Base-by-base conservation (phyloP, 352 stramenopile species). In the Globisporangium abappressorium region DNA sequence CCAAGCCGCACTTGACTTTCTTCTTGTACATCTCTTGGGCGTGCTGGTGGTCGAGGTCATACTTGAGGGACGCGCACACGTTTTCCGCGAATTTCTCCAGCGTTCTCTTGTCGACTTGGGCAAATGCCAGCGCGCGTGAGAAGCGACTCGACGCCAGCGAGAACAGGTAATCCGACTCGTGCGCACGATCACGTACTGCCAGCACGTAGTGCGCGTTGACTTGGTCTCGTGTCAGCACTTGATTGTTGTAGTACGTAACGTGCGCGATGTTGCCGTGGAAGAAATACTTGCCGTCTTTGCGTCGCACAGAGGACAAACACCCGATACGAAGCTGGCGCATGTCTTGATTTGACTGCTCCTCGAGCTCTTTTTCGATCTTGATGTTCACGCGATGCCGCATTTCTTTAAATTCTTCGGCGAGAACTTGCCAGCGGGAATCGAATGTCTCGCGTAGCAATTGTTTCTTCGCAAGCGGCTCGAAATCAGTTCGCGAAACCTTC, bases 191-290 rank as follows among this genome's bases (percentile, higher is more conserved):
- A 3, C 73, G 70, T 24, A 79, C 80, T 2, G 81, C 90, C 53
- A 93, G 70, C 2, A 93, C 73, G 34, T 84, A 96, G 69, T 96
- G 92, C 0, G 75, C 72, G 33, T 91, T 89, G 26, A 98, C 68
- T 61, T 86, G 70, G 38, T 97, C 90, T 0, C 80, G 79, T 53
- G 64, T 82, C 20, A 98, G 61, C 6, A 72, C 68, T 9, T 70
- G 64, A 8, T 75, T 75, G 41, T 84, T 86, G 77, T 95, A 98
- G 61, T 92, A 94, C 12, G 87, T 89, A 7, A 98, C 85, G 59
- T 97, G 90, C 20, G 87, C 87, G 30, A 97, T 82, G 14, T 70
- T 66, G 3, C 92, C 92, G 20, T 91, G 77, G 68, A 97, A 97
- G 70, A 93, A 97, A 60, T 92, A 81, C 43, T 94, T 95, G 14